Conservation (phyloP, 371 early-diverging fungal genomes). For the Syncephalastrum sp. region DNA sequence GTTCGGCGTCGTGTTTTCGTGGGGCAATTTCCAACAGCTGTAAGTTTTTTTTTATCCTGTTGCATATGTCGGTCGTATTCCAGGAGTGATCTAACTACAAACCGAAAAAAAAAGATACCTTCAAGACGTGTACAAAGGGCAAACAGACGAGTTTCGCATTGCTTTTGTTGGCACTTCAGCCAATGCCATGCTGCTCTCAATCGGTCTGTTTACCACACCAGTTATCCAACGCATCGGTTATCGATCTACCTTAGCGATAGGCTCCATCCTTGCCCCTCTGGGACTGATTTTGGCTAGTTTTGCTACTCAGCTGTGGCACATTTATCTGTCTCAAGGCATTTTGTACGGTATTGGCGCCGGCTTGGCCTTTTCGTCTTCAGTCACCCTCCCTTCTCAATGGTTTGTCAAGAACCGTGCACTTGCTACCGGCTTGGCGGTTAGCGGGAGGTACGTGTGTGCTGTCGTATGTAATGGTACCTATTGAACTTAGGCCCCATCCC, state of each 20-base stretch:
- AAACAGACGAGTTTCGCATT: constrained; percentile 33
- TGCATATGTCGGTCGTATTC: neutral
- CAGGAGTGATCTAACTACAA: neutral
- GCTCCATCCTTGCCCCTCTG: constrained; percentile 49
- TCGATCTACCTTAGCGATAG: constrained; percentile 57
- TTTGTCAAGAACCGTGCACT: constrained; percentile 69
- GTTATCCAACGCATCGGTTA: constrained; percentile 57
- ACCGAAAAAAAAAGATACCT: constrained; percentile 21
- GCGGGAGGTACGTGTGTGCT: constrained; percentile 45
- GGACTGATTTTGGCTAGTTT: constrained; percentile 60
- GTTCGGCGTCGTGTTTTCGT: constrained; percentile 54
- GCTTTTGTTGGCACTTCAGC: constrained; percentile 60
- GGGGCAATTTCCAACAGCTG: constrained; percentile 58
- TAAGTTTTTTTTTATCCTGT: constrained; percentile 14
- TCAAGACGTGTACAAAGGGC: constrained; percentile 28
- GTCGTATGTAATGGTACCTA: constrained; percentile 41
- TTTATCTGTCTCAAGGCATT: constrained; percentile 67
- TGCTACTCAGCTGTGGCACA: constrained; percentile 54
- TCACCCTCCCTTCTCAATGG: constrained; percentile 72
- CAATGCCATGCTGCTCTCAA: constrained; percentile 39
- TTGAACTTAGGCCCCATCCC: constrained; percentile 33
- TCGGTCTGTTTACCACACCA: constrained; percentile 63
- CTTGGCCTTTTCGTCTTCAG: constrained; percentile 61
- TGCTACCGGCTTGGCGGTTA: constrained; percentile 75
- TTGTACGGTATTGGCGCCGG: constrained; percentile 55